Conservation (phyloP, 2,329 filamentous ascomycete species). For the Hymenoscyphus salicellus region DNA sequence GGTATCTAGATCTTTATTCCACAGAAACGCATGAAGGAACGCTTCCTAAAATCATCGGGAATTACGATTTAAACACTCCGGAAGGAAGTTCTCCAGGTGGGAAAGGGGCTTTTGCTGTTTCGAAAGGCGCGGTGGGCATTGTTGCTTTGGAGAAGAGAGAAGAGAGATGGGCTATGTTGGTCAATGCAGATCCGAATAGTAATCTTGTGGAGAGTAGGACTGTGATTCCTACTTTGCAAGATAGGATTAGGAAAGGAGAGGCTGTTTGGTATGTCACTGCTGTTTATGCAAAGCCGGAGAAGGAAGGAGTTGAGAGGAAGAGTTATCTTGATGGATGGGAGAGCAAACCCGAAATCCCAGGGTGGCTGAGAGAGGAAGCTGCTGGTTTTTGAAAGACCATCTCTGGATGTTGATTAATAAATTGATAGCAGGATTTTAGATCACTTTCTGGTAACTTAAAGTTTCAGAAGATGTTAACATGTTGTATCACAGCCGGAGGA, state of each 20-base stretch:
- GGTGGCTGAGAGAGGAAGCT: constrained; percentile 50
- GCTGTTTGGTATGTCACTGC: constrained; percentile 66
- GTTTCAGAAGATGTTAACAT: too few relatives aligned
- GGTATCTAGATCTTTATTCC: constrained; percentile 52
- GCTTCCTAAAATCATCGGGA: constrained; percentile 54
- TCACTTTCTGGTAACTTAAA: too few relatives aligned
- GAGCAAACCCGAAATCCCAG: constrained; percentile 54
- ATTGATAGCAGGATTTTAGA: background rate
- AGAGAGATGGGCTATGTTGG: constrained; percentile 53
- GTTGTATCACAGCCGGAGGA: too few relatives aligned
- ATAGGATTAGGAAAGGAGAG: constrained; percentile 56
- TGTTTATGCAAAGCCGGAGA: constrained; percentile 66
- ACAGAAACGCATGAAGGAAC: constrained; percentile 48
- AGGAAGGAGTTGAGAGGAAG: constrained; percentile 48
- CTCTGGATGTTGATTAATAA: background rate
- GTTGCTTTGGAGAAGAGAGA: constrained; percentile 45
- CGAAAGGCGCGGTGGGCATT: constrained; percentile 55
- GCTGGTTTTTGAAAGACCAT: background rate
- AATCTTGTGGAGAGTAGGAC: constrained; percentile 72
- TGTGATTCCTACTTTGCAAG: constrained; percentile 66
- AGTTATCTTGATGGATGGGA: constrained; percentile 62
- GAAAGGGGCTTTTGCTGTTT: constrained; percentile 55
- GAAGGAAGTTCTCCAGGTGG: constrained; percentile 51
- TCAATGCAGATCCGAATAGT: constrained; percentile 76
- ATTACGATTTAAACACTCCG: constrained; percentile 56